Percentiles rank a stretch among this genome's conserved stretches.
Evolutionary conservation across 768 basidiomycete species (phyloP).

Genomic region (Collybiopsis confluens): DNA sequence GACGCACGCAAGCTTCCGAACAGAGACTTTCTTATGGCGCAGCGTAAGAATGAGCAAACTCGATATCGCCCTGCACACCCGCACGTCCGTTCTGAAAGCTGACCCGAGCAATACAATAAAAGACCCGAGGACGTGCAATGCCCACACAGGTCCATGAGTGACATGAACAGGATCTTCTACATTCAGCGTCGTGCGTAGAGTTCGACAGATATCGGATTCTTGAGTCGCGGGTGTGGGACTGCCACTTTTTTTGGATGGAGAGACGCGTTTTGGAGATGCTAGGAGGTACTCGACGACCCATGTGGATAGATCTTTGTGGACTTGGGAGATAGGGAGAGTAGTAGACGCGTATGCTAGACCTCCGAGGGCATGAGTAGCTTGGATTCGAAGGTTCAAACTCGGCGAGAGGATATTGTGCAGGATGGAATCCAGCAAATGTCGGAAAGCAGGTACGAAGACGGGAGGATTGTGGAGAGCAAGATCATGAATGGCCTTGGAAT

Average conservation of each 20-base stretch:
- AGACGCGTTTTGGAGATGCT: constrained; percentile 30
- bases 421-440: constrained; percentile 51
- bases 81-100: constrained; percentile 39
- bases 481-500: constrained; percentile 66
- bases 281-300: constrained; percentile 44
- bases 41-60: constrained; percentile 51
- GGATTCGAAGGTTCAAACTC: constrained; percentile 59
- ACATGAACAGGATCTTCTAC: constrained; percentile 52
- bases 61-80: constrained; percentile 41
- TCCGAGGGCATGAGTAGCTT: constrained; percentile 74
- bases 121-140: constrained; percentile 58
- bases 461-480: constrained; percentile 57
- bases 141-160: constrained; percentile 80
- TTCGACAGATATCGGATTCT: constrained; percentile 57
- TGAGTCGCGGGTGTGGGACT: constrained; percentile 22
- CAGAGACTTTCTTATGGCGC: constrained; percentile 58
- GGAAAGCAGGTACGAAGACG: constrained; percentile 68
- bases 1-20: constrained; percentile 57
- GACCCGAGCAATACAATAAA: constrained; percentile 66
- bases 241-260: constrained; percentile 34
- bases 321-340: constrained; percentile 38
- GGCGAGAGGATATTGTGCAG: constrained; percentile 60
- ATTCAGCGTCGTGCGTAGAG: constrained; percentile 59
- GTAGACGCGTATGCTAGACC: constrained; percentile 58
- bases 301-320: constrained; percentile 52